phyloP scores from a whole-genome alignment of 2,329 filamentous ascomycete species.

The Dothistroma pini region DNA sequence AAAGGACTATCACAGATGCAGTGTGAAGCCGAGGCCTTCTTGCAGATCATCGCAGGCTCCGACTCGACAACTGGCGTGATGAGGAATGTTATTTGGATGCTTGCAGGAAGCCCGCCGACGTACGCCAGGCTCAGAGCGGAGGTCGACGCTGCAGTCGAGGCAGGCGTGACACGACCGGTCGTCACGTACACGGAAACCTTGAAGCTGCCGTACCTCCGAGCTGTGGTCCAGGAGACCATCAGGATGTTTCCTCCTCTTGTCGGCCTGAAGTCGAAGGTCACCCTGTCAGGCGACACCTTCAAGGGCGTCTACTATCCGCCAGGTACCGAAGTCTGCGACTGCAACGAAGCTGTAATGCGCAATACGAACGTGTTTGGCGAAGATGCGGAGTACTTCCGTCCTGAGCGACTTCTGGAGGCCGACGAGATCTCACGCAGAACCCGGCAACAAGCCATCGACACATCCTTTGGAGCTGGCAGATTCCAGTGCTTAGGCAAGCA shows the following conservation, averaged over 20 bases:
- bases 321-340: slow-evolving; percentile 37
- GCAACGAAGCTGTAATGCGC: slow-evolving; percentile 41
- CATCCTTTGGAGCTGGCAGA: slow-evolving; percentile 47
- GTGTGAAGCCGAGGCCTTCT: slow-evolving; percentile 39
- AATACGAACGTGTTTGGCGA: slow-evolving; percentile 28
- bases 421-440: slow-evolving; percentile 16
- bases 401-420: slow-evolving; percentile 30
- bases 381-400: slow-evolving; percentile 34
- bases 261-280: slow-evolving; percentile 24
- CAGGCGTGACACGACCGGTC: slow-evolving; percentile 6
- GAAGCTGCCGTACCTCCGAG: slow-evolving; percentile 31
- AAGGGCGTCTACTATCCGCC: slow-evolving; percentile 38
- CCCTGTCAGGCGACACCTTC: slow-evolving; percentile 29
- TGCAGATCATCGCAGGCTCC: slow-evolving; percentile 50
- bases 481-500: slow-evolving; percentile 48
- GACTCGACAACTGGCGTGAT: slow-evolving; percentile 55
- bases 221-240: slow-evolving; percentile 33
- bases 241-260: slow-evolving; percentile 32
- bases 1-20: slow-evolving; percentile 40
- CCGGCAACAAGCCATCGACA: slow-evolving; percentile 42
- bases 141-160: slow-evolving; percentile 37
- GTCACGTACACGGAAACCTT: slow-evolving; percentile 27
- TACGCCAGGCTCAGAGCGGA: slow-evolving; percentile 47
- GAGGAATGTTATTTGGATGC: slow-evolving; percentile 47
- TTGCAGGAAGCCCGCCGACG: slow-evolving; percentile 46